Conservation (phyloP, 73 alveolate species). For the Paramecium bursaria region DNA sequence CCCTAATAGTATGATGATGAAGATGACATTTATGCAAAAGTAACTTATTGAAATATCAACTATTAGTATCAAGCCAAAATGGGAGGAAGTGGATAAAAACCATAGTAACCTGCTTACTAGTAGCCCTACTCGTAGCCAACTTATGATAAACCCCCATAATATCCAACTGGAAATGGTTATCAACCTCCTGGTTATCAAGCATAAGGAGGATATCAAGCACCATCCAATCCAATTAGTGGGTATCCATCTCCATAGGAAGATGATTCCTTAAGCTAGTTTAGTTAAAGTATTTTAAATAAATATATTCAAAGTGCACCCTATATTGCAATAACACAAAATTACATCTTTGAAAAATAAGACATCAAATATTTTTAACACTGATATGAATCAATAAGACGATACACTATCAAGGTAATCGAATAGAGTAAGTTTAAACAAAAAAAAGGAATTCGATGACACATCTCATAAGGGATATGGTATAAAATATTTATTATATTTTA, state of each 20-base stretch:
- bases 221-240: constrained; percentile 31
- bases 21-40: constrained; percentile 8
- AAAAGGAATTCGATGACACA: constrained; percentile 18
- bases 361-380: constrained; percentile 42
- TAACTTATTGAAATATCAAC: background rate
- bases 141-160: too few species aligned
- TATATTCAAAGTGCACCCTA: background rate
- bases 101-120: background rate
- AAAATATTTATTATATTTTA: background rate
- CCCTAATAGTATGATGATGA: background rate
- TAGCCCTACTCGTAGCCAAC: too few species aligned
- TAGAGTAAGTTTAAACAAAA: constrained; percentile 15
- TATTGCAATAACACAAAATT: constrained; percentile 25
- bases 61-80: background rate
- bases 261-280: constrained; percentile 45
- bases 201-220: background rate
- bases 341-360: constrained; percentile 5
- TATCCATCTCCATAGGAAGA: background rate
- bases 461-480: constrained; percentile 57
- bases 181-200: too few species aligned
- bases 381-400: constrained; percentile 2
- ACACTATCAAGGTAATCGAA: background rate
- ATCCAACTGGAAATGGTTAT: too few species aligned
- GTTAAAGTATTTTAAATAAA: constrained; percentile 53
- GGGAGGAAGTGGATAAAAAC: background rate